Base-by-base conservation (phyloP, 495 filamentous ascomycete species). In the Lophiotrema nucula region DNA sequence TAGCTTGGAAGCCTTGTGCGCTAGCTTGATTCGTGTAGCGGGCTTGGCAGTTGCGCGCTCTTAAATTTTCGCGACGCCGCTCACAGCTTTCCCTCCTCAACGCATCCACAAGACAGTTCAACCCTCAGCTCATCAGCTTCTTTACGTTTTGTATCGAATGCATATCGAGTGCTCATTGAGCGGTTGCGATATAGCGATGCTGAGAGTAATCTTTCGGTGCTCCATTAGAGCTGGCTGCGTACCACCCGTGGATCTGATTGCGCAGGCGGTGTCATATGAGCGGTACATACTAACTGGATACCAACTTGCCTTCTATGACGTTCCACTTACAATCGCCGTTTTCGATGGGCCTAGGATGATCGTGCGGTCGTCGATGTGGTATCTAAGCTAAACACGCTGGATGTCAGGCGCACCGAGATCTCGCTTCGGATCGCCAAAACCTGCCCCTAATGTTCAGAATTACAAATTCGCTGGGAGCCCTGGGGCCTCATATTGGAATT, bases 61-160 rank as follows among this genome's bases (percentile, higher is more conserved):
- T 11, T 43, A 43, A 43, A 43, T 11, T 43, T 43, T 43, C 10
- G 10, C 39, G 6, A 18, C 39, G 10, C 10, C 10, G 10, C 18
- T 10, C 8, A 6, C 39, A 10, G 12, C 21, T 19, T 41, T 39
- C 21, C 33, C 15, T 26, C 18, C 31, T 19, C 31, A 37, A 47
- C 53, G 53, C 53, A 56, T 48, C 53, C 53, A 56, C 22, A 25
- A 56, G 53, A 56, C 53, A 56, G 53, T 56, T 56, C 53, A 56
- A 27, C 53, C 53, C 53, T 33, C 23, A 48, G 21, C 53, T 56
- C 53, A 39, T 25, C 43, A 41, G 53, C 53, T 48, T 56, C 53
- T 26, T 38, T 56, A 56, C 53, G 53, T 56, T 48, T 56, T 56
- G 53, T 56, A 56, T 48, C 26, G 53, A 56, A 23, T 25, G 43